These are phyloP conservation scores for Alternaria atra DNA, from an alignment of 2,329 filamentous ascomycete species.

Conservation along the genomic window DNA sequence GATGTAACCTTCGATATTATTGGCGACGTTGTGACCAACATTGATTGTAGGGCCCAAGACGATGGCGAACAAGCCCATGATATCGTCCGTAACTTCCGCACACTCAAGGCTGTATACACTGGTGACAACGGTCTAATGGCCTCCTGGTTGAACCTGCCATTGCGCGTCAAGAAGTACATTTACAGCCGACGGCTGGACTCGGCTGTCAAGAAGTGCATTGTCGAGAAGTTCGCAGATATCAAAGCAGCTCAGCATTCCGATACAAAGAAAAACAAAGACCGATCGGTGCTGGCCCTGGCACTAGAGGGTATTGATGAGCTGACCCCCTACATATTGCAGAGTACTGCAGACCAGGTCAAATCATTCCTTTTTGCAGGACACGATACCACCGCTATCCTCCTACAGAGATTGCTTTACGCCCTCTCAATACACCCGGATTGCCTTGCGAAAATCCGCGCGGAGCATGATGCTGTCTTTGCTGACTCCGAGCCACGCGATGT, in stretches of 20 bases:
- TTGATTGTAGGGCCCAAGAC: constrained; percentile 43
- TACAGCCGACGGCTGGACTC: constrained; percentile 35
- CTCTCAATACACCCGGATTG: constrained; percentile 43
- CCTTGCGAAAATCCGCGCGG: constrained; percentile 51
- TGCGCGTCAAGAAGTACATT: constrained; percentile 28
- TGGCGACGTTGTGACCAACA: constrained; percentile 41
- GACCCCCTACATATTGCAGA: constrained; percentile 48
- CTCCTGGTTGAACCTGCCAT: constrained; percentile 32
- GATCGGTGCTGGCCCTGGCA: constrained; percentile 48
- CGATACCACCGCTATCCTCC: constrained; percentile 54
- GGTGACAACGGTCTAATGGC: constrained; percentile 33
- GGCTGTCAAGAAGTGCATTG: constrained; percentile 39
- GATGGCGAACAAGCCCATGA: constrained; percentile 27
- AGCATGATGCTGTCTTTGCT: constrained; percentile 65
- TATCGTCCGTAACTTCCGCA: constrained; percentile 37
- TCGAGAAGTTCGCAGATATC: constrained; percentile 36
- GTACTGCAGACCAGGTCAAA: constrained; percentile 53
- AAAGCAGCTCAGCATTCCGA: constrained; percentile 26
- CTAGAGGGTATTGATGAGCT: constrained; percentile 42
- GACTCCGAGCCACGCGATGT: constrained; percentile 50
- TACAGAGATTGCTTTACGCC: constrained; percentile 45
- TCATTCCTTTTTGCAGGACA: constrained; percentile 59
- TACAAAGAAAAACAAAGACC: constrained; percentile 32
- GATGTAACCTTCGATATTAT: constrained; percentile 50
- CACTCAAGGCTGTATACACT: constrained; percentile 30